Conservation (phyloP, 306 rosid species). For the Pterocarpus macrocarpus region DNA sequence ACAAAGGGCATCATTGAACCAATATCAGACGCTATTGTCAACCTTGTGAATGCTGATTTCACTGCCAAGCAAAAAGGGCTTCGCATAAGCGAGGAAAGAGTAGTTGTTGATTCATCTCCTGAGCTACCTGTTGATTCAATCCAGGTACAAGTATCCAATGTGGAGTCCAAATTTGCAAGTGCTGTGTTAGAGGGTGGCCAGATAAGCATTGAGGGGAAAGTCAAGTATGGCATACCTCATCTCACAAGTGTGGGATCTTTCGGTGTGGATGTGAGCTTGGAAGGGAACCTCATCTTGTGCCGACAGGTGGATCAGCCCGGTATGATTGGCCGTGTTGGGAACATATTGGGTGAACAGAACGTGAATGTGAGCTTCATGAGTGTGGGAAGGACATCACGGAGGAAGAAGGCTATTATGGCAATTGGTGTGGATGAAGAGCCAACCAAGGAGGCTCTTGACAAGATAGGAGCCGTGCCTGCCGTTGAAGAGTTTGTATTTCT, state of each 20-base stretch:
- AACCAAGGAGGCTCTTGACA: conserved; percentile 55
- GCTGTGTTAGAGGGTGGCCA: conserved; percentile 65
- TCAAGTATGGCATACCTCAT: conserved; percentile 79
- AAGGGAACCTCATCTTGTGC: conserved; percentile 86
- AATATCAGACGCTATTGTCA: conserved; percentile 72
- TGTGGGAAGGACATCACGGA: conserved; percentile 76
- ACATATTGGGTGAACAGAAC: conserved; percentile 68
- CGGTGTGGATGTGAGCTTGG: conserved; percentile 85
- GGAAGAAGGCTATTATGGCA: conserved; percentile 83
- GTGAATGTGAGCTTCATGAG: conserved; percentile 96
- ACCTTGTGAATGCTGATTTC: conserved; percentile 90
- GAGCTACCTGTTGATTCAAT: conserved; percentile 80
- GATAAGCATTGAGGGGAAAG: conserved; percentile 84
- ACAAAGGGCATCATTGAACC: conserved; percentile 90
- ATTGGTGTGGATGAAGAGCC: conserved; percentile 96
- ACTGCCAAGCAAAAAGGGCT: conserved; percentile 86
- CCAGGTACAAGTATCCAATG: conserved; percentile 68
- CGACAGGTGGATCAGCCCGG: conserved; percentile 92
- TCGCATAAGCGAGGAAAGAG: conserved; percentile 79
- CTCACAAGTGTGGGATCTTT: conserved; percentile 74
- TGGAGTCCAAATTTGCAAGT: conserved; percentile 81
- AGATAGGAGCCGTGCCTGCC: conserved; percentile 76
- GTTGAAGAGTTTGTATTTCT: conserved; percentile 93
- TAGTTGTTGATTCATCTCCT: conserved; percentile 62
- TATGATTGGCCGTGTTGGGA: conserved; percentile 89